phyloP scores from a whole-genome alignment of 2,329 filamentous ascomycete genomes.

The Myriosclerotinia duriaeana region DNA sequence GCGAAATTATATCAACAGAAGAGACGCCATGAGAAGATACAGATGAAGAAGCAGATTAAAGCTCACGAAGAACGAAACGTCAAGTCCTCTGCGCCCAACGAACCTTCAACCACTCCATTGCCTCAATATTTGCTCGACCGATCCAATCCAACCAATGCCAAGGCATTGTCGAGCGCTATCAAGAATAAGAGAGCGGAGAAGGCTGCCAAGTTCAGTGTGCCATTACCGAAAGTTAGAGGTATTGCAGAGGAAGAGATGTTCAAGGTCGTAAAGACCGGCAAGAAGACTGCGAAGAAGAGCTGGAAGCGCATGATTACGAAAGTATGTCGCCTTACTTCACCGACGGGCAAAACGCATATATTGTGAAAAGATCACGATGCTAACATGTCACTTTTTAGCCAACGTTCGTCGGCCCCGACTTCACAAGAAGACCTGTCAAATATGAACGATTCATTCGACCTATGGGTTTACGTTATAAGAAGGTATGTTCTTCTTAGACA shows the following conservation, averaged over 20 bases:
- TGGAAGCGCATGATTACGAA: constrained; percentile 71
- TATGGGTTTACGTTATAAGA: constrained; percentile 78
- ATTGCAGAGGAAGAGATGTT: constrained; percentile 98
- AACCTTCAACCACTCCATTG: constrained; percentile 77
- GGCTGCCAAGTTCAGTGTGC: constrained; percentile 88
- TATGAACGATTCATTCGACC: constrained; percentile 69
- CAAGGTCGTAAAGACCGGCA: constrained; percentile 92
- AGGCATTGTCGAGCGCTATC: constrained; percentile 79
- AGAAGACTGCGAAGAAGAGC: constrained; percentile 75
- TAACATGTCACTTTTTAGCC: constrained; percentile 44
- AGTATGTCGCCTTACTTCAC: neutral
- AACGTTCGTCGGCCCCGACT: constrained; percentile 81
- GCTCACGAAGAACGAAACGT: constrained; percentile 94
- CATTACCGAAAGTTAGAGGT: constrained; percentile 88
- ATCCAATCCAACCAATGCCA: constrained; percentile 54
- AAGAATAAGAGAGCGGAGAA: constrained; percentile 96
- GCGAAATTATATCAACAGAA: constrained; percentile 94
- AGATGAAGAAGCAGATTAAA: constrained; percentile 93
- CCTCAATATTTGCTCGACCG: constrained; percentile 94
- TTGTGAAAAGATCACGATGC: neutral
- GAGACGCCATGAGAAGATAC: constrained; percentile 95
- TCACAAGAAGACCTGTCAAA: constrained; percentile 81
- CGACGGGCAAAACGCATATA: neutral
- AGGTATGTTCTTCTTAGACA: constrained; percentile 44
- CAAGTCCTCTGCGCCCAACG: constrained; percentile 76